Evolutionary conservation across 2,329 filamentous ascomycete genomes (phyloP).

Genomic region (Talaromyces sp.): DNA sequence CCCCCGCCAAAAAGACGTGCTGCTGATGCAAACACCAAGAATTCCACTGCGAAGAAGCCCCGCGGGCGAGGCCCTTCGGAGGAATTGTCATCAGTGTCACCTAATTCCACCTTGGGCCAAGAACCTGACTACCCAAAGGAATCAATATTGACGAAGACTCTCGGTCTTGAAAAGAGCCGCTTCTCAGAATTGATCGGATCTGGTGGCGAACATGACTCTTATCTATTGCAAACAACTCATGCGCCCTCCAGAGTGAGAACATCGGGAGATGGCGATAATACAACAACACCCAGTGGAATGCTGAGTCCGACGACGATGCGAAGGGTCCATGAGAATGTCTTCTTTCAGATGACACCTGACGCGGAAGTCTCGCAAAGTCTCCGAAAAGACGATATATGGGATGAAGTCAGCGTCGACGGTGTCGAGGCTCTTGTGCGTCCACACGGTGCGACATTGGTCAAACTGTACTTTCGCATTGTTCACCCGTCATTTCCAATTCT

Average conservation of each 20-base stretch:
- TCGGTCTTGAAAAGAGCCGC: conserved; percentile 16
- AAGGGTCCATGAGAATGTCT: conserved; percentile 13
- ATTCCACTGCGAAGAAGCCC: conserved; percentile 66
- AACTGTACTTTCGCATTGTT: conserved; percentile 76
- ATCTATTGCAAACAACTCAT: background rate
- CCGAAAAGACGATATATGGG: conserved; percentile 3
- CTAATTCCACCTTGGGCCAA: background rate
- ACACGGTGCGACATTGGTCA: conserved; percentile 71
- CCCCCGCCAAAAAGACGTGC: conserved; percentile 78
- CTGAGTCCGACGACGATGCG: background rate
- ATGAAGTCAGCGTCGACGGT: conserved; percentile 15
- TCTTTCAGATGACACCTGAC: conserved; percentile 15
- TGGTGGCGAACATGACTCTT: conserved; percentile 12
- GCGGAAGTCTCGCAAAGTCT: conserved; percentile 10
- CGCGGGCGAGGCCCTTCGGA: conserved; percentile 1
- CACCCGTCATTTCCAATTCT: conserved; percentile 80
- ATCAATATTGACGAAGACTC: conserved; percentile 14
- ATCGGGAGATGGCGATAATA: background rate
- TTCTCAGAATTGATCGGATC: conserved; percentile 16
- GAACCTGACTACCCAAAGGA: conserved; percentile 14
- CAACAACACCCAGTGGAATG: background rate
- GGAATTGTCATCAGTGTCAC: background rate
- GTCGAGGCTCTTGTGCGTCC: conserved; percentile 72
- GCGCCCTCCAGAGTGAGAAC: background rate
- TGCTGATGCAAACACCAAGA: conserved; percentile 82